Base-by-base conservation (phyloP, 768 basidiomycete species). In the Tulasnella sp. region DNA sequence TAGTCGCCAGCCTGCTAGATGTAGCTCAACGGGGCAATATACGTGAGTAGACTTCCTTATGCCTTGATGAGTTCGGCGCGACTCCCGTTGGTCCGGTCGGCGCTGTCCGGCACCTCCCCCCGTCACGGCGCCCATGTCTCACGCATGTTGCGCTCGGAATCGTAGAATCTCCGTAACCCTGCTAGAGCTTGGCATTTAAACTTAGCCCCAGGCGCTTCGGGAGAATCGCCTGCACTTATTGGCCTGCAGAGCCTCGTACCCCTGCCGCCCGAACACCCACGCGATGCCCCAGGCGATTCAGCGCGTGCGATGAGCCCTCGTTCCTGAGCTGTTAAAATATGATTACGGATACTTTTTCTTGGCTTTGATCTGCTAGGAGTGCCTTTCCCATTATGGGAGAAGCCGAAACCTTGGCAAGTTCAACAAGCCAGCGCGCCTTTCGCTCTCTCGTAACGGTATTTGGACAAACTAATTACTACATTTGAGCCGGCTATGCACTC, bases 51-150 rank as follows among this genome's bases (percentile, higher is more conserved):
- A 69, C 76, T 77, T 80, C 77, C 76, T 42, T 13, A 26, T 77
- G 23, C 26, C 11, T 51, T 48, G 44, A 48, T 44, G 37, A 74
- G n/a, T 61, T 55, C 73, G 57, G 29, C 20, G 37, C 42, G 72
- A 83, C 85, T 67, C 74, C 93, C 94, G 90, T 13, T 44, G 16
- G 94, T 94, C 88, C 95, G 97, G 87, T 97, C 95, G 46, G 89
- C 89, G 5, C 95, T 94, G 75, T 90, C 90, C 82, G 98, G 89
- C 84, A 94, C 94, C 88, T 98, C 98, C 97, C 97, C 44, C 16
- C 44, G 15, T 18, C 44, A 44, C 44, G 15, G 15, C 15, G 44
- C 44, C 44, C 13, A 44, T 3, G 4, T 16, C 44, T 13, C 44
- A 44, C 3, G 44, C 44, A 44, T 44, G 16, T 16, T 16, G 13